phyloP scores from a whole-genome alignment of 2,329 filamentous ascomycete genomes.

The Neurospora sp. region DNA sequence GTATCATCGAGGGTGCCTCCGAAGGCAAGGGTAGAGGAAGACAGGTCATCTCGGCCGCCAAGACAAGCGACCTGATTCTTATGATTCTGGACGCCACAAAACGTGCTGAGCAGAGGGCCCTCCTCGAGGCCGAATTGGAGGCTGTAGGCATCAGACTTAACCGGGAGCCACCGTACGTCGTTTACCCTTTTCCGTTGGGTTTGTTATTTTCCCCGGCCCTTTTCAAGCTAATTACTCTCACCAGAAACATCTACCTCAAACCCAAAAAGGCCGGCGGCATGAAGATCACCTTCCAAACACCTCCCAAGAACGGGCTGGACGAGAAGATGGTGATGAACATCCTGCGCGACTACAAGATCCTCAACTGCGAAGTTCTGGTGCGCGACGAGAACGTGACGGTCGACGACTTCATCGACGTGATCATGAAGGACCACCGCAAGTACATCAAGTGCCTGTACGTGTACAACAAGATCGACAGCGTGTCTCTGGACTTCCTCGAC shows the following conservation, averaged over 20 bases:
- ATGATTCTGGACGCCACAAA: conserved; percentile 98
- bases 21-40: conserved; percentile 93
- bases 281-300: conserved; percentile 92
- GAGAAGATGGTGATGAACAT: conserved; percentile 99
- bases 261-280: conserved; percentile 91
- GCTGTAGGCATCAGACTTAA: conserved; percentile 92
- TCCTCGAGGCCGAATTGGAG: conserved; percentile 87
- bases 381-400: conserved; percentile 93
- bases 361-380: conserved; percentile 93
- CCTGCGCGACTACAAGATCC: conserved; percentile 93
- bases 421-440: conserved; percentile 98
- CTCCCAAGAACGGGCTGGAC: conserved; percentile 74
- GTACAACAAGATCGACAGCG: conserved; percentile 98
- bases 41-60: conserved; percentile 95
- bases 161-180: conserved; percentile 68
- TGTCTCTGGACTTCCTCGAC: conserved; percentile 89
- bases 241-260: conserved; percentile 93
- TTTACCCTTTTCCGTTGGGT: not conserved
- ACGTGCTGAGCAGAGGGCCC: conserved; percentile 79
- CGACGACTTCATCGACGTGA: conserved; percentile 97
- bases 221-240: conserved; percentile 1
- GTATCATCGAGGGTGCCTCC: conserved; percentile 93
- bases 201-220: not conserved
- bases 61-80: conserved; percentile 93
- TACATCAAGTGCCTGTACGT: conserved; percentile 95